Conservation (phyloP, 23 red algal genomes). For the Gracilariopsis chorda region DNA sequence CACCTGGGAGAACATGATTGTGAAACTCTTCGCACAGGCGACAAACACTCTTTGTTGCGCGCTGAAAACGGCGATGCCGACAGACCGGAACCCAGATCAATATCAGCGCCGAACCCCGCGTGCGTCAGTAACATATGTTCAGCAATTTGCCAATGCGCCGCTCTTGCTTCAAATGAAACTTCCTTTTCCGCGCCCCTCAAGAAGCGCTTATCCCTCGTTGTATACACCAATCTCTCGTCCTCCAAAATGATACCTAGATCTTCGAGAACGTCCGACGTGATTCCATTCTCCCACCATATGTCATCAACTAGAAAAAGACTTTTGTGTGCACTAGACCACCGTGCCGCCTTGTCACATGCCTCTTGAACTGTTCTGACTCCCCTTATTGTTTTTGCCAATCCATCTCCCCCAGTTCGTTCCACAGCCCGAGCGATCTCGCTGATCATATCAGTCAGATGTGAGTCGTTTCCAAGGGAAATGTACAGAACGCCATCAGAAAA, state of each 20-base stretch:
- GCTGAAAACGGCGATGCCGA: too few species aligned
- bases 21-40: too few species aligned
- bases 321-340: neutral
- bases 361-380: neutral
- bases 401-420: neutral
- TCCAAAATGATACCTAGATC: neutral
- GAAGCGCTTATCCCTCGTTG: neutral
- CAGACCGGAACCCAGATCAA: too few species aligned
- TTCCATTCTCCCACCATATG: neutral
- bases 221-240: neutral
- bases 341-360: neutral
- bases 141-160: neutral
- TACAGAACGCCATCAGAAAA: neutral
- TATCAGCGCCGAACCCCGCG: neutral
- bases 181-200: neutral
- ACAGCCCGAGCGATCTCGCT: neutral
- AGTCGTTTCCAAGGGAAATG: neutral
- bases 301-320: slow-evolving; percentile 13
- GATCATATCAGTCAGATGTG: neutral
- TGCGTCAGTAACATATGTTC: neutral
- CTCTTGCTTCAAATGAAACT: neutral
- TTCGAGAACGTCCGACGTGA: neutral
- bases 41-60: too few species aligned
- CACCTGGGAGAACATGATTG: too few species aligned
- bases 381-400: neutral